These are phyloP conservation scores for Podospora comata DNA, from an alignment of 495 filamentous ascomycete species.

Conservation along the genomic window DNA sequence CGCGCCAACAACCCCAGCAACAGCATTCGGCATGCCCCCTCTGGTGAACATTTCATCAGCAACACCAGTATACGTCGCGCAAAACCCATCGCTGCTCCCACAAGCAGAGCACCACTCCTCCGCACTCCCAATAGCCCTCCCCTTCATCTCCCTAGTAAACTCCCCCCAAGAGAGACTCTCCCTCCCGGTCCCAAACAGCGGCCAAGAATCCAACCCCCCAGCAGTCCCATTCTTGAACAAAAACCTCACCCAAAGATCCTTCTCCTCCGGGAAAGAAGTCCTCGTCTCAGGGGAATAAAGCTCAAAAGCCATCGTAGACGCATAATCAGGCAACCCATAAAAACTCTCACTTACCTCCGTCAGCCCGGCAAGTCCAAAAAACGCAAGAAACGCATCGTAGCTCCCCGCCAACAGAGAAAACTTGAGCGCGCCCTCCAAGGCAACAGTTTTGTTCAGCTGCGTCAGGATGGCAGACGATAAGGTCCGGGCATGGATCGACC, in stretches of 20 bases:
- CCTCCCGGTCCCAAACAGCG: conserved; percentile 18
- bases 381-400: conserved; percentile 28
- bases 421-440: conserved; percentile 15
- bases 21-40: not conserved
- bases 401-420: conserved; percentile 22
- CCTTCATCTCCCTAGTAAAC: conserved; percentile 14
- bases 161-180: conserved; percentile 17
- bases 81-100: conserved; percentile 21
- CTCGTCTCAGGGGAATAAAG: conserved; percentile 12
- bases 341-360: conserved; percentile 15
- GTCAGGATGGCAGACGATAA: conserved; percentile 15
- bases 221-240: conserved; percentile 26
- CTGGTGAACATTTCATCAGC: not conserved
- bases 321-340: conserved; percentile 23
- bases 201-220: conserved; percentile 6
- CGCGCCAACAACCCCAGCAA: not conserved
- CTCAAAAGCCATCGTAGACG: conserved; percentile 27
- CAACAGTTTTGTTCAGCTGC: conserved; percentile 23
- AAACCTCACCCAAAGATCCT: conserved; percentile 18
- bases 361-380: conserved; percentile 20
- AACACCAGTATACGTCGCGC: conserved; percentile 6
- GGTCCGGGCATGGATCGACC: conserved; percentile 19
- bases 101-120: conserved; percentile 21
- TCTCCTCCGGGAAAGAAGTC: not conserved
- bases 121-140: conserved; percentile 2